Evolutionary conservation across 2,329 filamentous ascomycete species (phyloP), one percentile per base, ranked within the genome.

Genomic region (Colletotrichum sp.): DNA sequence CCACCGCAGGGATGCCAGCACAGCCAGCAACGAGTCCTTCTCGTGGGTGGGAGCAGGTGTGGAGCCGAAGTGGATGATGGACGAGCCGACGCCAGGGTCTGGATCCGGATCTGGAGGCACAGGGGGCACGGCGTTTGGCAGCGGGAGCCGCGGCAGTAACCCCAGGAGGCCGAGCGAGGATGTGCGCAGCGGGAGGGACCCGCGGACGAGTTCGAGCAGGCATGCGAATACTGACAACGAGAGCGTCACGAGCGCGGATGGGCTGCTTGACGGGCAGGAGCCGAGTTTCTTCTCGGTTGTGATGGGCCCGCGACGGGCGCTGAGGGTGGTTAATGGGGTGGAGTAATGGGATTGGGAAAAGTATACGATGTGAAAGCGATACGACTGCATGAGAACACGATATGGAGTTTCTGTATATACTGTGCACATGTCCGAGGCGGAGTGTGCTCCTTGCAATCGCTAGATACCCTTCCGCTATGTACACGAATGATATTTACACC

Each of bases 251-350:
- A 88, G 87, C 74, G 86, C 84, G 52, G 91, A 92, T 72, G 91
- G 93, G 79, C 80, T 94, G 77, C 80, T 94, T 19, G 87, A 86
- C 5, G 91, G 90, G 0, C 88, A 91, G 76, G 92, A 95, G 82
- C 94, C 94, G 75, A 93, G 90, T 74, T 95, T 95, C 84, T 92
- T 94, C 82, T 93, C 89, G 66, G 92, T 94, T 32, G 84, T 94
- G 80, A 83, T 95, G 83, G 93, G 93, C 76, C 93, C 93, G 27
- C 87, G 93, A 80, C 86, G 93, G 80, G 94, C 92, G 79, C 84
- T 95, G 85, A 87, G 92, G 80, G 93, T 95, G 44, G 92, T 94
- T 27, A 95, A 95, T 65, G 85, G 83, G 16, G 82, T 82, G 66
- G 86, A 87, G 25, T 64, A 32, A 82, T 82, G 68, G 85, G n/a